A percentile compares a stretch with the other conserved stretches of the same genome.
phyloP scores from a whole-genome alignment of 164 flowering plant genomes.

The Liquidambar formosana region DNA sequence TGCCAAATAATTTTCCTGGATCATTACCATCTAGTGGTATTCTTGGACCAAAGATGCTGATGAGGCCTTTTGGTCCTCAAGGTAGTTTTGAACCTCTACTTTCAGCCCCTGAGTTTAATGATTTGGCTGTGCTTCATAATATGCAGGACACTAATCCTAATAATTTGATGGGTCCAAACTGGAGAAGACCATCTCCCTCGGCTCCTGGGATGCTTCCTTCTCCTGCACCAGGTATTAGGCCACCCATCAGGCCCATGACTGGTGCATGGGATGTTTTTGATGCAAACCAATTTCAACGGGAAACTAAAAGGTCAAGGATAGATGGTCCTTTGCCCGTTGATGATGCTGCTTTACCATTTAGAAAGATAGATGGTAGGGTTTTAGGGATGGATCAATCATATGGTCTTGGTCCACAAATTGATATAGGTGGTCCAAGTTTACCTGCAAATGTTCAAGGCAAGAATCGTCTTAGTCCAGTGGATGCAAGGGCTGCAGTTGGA shows the following conservation, averaged over 20 bases:
- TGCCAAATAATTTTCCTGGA: conserved; percentile 38
- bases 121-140: conserved; percentile 34
- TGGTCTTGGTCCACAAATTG: conserved; percentile 36
- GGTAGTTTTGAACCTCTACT: conserved; percentile 48
- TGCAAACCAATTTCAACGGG: conserved; percentile 54
- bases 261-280: conserved; percentile 76
- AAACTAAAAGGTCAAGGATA: conserved; percentile 73
- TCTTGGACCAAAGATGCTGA: conserved; percentile 43
- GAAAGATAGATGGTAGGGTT: conserved; percentile 40
- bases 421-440: conserved; percentile 32
- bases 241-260: conserved; percentile 38
- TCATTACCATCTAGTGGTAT: conserved; percentile 36
- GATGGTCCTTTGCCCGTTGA: conserved; percentile 45
- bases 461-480: conserved; percentile 36
- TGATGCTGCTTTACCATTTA: conserved; percentile 35
- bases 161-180: conserved; percentile 37
- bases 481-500: conserved; percentile 25
- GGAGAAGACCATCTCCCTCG: conserved; percentile 73
- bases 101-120: conserved; percentile 48
- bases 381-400: conserved; percentile 30
- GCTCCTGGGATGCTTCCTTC: conserved; percentile 49
- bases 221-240: conserved; percentile 41
- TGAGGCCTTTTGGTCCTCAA: conserved; percentile 62
- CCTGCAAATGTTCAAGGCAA: conserved; percentile 34
- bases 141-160: conserved; percentile 34